Conservation (phyloP, 73 alveolate genomes). For the Symbiodinium natans region DNA sequence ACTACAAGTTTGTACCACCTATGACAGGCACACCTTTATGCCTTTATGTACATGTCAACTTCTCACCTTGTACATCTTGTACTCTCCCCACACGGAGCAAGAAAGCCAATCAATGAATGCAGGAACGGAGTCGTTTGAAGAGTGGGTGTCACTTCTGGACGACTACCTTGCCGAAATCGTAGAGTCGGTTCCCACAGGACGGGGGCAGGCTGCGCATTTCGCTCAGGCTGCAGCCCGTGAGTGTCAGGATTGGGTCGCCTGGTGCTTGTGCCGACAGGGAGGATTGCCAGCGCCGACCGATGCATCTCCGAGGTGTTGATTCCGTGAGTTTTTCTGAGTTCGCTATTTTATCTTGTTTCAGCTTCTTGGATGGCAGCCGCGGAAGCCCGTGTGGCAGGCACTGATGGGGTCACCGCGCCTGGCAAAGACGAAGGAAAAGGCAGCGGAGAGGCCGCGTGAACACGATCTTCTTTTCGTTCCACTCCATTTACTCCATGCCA, state of each 20-base stretch:
- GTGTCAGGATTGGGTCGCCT: slow-evolving; percentile 55
- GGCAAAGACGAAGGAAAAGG: not conserved
- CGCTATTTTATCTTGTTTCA: no score
- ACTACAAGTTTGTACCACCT: slow-evolving; percentile 76
- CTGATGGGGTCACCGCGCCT: not conserved
- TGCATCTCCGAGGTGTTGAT: slow-evolving; percentile 38
- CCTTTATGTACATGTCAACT: not conserved
- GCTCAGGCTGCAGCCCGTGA: no score
- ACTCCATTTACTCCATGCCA: no score
- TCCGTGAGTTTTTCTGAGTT: no score
- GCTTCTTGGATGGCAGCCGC: no score
- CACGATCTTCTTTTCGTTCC: no score
- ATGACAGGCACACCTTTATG: not conserved
- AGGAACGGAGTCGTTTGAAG: slow-evolving; percentile 60
- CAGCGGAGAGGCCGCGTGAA: slow-evolving; percentile 14
- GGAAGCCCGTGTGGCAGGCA: slow-evolving; percentile 19
- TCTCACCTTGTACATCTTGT: not conserved
- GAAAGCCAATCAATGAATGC: not conserved
- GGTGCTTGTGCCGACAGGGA: slow-evolving; percentile 89
- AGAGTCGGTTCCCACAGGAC: slow-evolving; percentile 49
- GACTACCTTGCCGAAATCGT: slow-evolving; percentile 60
- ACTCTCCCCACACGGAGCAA: not conserved
- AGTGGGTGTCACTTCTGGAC: slow-evolving; percentile 51
- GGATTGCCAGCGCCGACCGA: slow-evolving; percentile 39
- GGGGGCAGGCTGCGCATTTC: not conserved